phyloP scores from a whole-genome alignment of 1,139 yeast species.

The Williopsis jadinii region DNA sequence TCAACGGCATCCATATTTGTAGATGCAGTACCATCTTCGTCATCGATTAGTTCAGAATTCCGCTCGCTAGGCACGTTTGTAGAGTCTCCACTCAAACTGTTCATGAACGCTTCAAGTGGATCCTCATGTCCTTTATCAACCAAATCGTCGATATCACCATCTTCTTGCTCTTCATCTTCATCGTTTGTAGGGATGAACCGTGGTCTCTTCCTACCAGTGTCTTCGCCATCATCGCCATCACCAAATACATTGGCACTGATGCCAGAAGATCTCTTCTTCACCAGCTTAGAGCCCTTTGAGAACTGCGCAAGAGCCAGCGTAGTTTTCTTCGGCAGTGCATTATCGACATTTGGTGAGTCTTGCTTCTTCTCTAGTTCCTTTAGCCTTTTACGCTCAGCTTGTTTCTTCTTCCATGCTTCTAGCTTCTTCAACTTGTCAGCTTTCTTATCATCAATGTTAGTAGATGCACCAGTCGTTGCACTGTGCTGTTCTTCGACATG shows the following conservation, averaged over 20 bases:
- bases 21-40: constrained; percentile 10
- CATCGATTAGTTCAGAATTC: constrained; percentile 3
- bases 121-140: constrained; percentile 10
- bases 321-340: constrained; percentile 2
- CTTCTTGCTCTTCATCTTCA: constrained; percentile 2
- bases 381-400: constrained; percentile 24
- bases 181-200: constrained; percentile 16
- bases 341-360: constrained; percentile 2
- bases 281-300: neutral
- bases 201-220: constrained; percentile 9
- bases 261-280: constrained; percentile 3
- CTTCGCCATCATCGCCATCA: constrained; percentile 25
- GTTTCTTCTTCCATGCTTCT: constrained; percentile 38
- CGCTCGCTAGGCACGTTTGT: neutral
- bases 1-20: constrained; percentile 23
- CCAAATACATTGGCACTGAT: constrained; percentile 17
- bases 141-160: neutral
- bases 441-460: constrained; percentile 18
- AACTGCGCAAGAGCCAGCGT: constrained; percentile 5
- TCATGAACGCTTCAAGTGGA: constrained; percentile 27
- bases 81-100: constrained; percentile 7
- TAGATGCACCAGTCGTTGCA: constrained; percentile 6
- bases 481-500: too few relatives aligned
- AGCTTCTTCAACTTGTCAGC: constrained; percentile 26
- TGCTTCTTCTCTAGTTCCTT: constrained; percentile 14